Percentiles rank a stretch among this genome's conserved stretches.
phyloP scores from a whole-genome alignment of 139 green algal species.

The Pleodorina starrii region DNA sequence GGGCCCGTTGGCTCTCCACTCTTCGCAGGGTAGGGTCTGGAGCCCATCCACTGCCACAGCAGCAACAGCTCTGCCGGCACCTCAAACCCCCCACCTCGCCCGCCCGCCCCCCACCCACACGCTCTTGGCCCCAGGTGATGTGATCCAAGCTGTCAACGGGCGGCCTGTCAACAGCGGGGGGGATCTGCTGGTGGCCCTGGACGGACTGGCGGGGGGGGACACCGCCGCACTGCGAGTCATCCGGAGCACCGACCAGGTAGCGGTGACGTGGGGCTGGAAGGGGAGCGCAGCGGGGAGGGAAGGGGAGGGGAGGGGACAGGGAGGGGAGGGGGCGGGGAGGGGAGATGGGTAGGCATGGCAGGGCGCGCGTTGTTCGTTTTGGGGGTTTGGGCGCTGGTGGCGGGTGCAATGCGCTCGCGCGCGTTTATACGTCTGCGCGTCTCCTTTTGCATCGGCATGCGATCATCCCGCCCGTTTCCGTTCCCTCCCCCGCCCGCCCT shows the following conservation, averaged over 20 bases:
- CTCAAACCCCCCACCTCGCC: background rate
- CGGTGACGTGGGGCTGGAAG: background rate
- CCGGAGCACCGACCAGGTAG: slow-evolving; percentile 30
- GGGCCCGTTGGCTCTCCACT: too few relatives aligned
- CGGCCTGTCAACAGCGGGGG: slow-evolving; percentile 22
- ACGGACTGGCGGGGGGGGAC: background rate
- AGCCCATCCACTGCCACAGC: too few relatives aligned
- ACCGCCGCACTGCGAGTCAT: background rate
- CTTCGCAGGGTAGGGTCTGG: background rate
- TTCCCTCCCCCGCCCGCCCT: background rate
- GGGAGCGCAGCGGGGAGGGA: background rate
- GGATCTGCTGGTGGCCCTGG: slow-evolving; percentile 36
- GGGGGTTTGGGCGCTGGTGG: too few relatives aligned
- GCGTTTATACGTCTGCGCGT: background rate
- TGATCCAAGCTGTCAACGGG: slow-evolving; percentile 34
- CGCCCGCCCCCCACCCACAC: too few relatives aligned
- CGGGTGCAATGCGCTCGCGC: background rate
- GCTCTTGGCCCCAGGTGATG: slow-evolving; percentile 30
- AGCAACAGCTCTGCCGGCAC: background rate
- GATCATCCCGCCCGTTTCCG: background rate
- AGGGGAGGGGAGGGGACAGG: background rate
- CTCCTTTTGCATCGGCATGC: background rate
- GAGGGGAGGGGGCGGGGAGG: too few relatives aligned
- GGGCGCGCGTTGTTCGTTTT: too few relatives aligned
- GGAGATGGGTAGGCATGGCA: background rate